Base-by-base conservation (phyloP, 768 basidiomycete genomes). In the Mycena vulgaris region DNA sequence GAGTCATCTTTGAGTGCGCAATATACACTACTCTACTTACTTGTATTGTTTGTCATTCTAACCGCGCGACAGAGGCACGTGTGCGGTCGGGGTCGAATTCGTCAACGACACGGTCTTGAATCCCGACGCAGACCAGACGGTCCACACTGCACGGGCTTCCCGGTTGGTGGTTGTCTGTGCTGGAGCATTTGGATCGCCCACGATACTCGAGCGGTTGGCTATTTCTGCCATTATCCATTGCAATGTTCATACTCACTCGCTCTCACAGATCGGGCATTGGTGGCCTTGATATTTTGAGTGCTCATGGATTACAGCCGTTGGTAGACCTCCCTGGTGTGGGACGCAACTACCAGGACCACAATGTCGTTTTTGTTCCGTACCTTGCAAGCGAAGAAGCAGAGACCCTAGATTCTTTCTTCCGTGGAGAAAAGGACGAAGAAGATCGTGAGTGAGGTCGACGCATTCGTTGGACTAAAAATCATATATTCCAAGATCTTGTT, bases 291-390 rank as follows among this genome's bases (percentile, higher is more conserved):
- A 66, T 86, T 59, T 78, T 89, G 30, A 69, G 79, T 13, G 73
- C 68, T 11, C 68, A 83, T 37, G 81, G 80, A 16, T 82, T 91
- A 35, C 69, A 79, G 9, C 74, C 77, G 37, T 70, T 80, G 51
- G 75, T 88, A 19, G 85, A 88, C 55, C 83, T 89, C 8, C 88
- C 88, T 1, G 85, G 85, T 31, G 89, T 91, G 2, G 89, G 90
- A 5, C 83, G 85, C 74, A 88, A 89, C 63, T 82, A 78, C 40
- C 73, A 76, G 83, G 83, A 84, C 68, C 83, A 84, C 63, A 78
- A 78, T 17, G 72, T 76, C 3, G 57, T 77, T 0, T 77, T 81
- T 39, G 55, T 71, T 4, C 75, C 79, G 2, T 84, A 78, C 66
- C 66, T 78, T 14, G 81, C 80, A 3, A 74, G 71, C 30, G 74